These are phyloP conservation scores for Euphorbia peplus DNA, from an alignment of 345 rosid species.

Conservation along the genomic window DNA sequence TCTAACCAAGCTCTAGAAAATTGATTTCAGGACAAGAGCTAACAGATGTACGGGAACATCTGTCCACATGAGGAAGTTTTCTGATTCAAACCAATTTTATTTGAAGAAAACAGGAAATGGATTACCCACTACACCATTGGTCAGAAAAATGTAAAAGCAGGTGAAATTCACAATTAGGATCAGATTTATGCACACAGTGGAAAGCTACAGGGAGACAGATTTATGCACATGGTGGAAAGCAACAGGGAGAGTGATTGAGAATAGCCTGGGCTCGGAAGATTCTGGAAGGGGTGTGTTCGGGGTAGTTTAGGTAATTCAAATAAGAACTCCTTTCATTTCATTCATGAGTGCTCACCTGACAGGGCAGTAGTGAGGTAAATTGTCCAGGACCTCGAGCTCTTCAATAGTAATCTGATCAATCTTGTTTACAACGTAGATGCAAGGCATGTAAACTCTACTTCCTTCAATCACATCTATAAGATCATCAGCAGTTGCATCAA, in stretches of 20 bases:
- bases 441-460: constrained; percentile 94
- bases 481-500: constrained; percentile 97
- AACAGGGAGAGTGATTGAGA: not conserved
- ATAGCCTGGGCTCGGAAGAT: too few species aligned
- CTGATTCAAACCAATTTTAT: not conserved
- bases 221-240: not conserved
- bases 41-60: not conserved
- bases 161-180: not conserved
- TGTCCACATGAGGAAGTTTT: too few species aligned
- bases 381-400: constrained; percentile 94
- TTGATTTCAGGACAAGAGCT: not conserved
- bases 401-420: constrained; percentile 94
- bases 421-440: constrained; percentile 92
- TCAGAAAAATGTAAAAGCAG: not conserved
- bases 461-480: constrained; percentile 98
- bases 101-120: not conserved
- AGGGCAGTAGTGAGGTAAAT: constrained; percentile 97
- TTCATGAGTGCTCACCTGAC: constrained; percentile 51
- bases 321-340: too few species aligned
- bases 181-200: not conserved
- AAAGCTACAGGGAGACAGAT: too few species aligned
- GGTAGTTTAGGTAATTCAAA: not conserved
- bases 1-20: not conserved
- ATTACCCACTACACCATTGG: not conserved
- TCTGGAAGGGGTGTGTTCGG: too few species aligned